These are phyloP conservation scores for Pisolithus marmoratus DNA, from an alignment of 768 basidiomycete genomes.

Conservation along the genomic window DNA sequence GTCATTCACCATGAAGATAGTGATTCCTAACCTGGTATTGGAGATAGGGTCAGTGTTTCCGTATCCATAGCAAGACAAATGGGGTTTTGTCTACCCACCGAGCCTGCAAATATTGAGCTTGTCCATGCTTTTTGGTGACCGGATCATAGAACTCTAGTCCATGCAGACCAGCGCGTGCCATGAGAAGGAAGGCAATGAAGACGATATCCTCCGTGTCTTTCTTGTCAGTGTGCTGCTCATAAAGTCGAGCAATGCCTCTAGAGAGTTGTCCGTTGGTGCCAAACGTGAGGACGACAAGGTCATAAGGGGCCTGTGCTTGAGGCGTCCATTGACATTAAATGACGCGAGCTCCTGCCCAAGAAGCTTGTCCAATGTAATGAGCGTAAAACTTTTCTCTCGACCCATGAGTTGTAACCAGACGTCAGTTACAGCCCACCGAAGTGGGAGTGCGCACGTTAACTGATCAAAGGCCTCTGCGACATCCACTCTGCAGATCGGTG, in stretches of 20 bases:
- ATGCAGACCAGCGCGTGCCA: slow-evolving; percentile 79
- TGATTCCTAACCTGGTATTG: slow-evolving; percentile 66
- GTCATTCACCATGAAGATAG: slow-evolving; percentile 70
- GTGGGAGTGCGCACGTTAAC: slow-evolving; percentile 42
- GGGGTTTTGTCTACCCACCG: slow-evolving; percentile 40
- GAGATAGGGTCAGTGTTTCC: background rate
- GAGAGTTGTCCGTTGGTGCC: slow-evolving; percentile 50
- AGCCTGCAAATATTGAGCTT: slow-evolving; percentile 90
- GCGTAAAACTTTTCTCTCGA: slow-evolving; percentile 74
- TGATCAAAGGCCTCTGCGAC: slow-evolving; percentile 65
- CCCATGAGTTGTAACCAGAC: slow-evolving; percentile 31
- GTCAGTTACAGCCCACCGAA: background rate
- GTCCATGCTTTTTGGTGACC: slow-evolving; percentile 73
- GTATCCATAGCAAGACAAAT: background rate
- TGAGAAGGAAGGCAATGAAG: slow-evolving; percentile 74
- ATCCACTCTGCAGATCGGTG: slow-evolving; percentile 70
- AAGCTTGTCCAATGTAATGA: slow-evolving; percentile 63
- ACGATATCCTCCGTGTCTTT: slow-evolving; percentile 74
- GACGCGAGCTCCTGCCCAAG: slow-evolving; percentile 82
- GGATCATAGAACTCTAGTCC: slow-evolving; percentile 85
- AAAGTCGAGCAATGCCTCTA: slow-evolving; percentile 35
- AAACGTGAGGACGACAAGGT: slow-evolving; percentile 66
- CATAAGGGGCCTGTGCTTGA: slow-evolving; percentile 60
- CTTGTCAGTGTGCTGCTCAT: slow-evolving; percentile 52
- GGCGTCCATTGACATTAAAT: slow-evolving; percentile 83